Conservation (phyloP, 2,329 filamentous ascomycete species). For the Phaeosphaeriaceae sp. region DNA sequence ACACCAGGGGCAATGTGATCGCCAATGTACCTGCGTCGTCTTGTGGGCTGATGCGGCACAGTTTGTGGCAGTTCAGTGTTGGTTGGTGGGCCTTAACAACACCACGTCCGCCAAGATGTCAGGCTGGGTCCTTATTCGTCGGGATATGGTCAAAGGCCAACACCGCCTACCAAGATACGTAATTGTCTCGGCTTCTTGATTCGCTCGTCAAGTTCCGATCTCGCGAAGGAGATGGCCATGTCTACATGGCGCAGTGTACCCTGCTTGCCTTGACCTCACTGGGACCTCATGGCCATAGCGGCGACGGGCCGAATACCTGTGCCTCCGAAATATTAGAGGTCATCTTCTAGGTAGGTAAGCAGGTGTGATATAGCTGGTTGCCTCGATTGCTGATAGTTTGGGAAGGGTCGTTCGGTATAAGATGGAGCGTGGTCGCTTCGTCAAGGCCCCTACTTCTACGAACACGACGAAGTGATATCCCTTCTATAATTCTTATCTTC, state of each 20-base stretch:
- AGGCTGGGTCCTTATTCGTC: not conserved
- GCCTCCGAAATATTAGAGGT: not conserved
- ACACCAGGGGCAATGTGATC: not conserved
- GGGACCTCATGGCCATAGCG: not conserved
- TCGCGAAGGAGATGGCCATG: not conserved
- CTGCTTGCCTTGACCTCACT: not conserved
- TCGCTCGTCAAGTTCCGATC: not conserved
- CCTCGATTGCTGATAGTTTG: not conserved
- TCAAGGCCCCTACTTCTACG: not conserved
- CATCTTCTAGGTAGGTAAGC: not conserved
- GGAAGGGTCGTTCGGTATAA: not conserved
- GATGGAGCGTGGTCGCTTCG: not conserved
- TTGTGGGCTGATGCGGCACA: not conserved
- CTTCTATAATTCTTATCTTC: not conserved
- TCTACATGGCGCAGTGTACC: not conserved
- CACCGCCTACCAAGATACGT: not conserved
- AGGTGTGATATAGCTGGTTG: not conserved
- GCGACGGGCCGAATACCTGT: not conserved
- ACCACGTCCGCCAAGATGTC: not conserved
- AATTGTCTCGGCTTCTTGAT: not conserved
- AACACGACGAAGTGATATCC: not conserved
- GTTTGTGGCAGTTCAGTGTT: not conserved
- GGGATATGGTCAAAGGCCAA: not conserved
- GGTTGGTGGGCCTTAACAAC: not conserved
- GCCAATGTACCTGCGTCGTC: not conserved